These are phyloP conservation scores for Exophiala sp. DNA, from an alignment of 2,329 filamentous ascomycete genomes.

Conservation along the genomic window DNA sequence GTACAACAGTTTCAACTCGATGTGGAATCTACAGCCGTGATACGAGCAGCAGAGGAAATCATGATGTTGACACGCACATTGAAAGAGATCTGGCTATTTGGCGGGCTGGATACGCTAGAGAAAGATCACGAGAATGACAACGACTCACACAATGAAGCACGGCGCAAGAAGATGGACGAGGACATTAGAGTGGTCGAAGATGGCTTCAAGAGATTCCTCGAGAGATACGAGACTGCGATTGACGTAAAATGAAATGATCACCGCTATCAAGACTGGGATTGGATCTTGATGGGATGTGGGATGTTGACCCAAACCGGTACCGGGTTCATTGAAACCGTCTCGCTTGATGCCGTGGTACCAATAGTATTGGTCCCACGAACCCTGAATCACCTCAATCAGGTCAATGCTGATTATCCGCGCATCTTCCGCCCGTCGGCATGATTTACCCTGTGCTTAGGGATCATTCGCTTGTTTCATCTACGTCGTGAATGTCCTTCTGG, in stretches of 20 bases:
- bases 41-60: constrained; percentile 61
- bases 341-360: no score
- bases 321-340: no score
- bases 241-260: neutral
- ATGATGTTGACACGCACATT: constrained; percentile 58
- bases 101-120: constrained; percentile 57
- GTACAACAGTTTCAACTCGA: constrained; percentile 57
- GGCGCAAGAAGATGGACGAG: constrained; percentile 41
- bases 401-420: no score
- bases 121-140: constrained; percentile 37
- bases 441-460: no score
- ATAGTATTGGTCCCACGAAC: no score
- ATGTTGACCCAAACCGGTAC: no score
- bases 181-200: constrained; percentile 44
- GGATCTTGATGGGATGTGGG: no score
- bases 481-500: no score
- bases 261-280: neutral
- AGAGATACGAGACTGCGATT: constrained; percentile 19
- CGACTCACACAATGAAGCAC: constrained; percentile 40
- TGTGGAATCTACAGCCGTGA: constrained; percentile 50
- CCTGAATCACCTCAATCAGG: no score
- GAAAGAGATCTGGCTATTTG: constrained; percentile 67
- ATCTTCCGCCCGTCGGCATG: no score
- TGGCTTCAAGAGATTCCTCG: constrained; percentile 21
- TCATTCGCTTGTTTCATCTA: no score